These are phyloP conservation scores for Trichosporon sp. DNA, from an alignment of 1,284 basidiomycete genomes.

Conservation along the genomic window DNA sequence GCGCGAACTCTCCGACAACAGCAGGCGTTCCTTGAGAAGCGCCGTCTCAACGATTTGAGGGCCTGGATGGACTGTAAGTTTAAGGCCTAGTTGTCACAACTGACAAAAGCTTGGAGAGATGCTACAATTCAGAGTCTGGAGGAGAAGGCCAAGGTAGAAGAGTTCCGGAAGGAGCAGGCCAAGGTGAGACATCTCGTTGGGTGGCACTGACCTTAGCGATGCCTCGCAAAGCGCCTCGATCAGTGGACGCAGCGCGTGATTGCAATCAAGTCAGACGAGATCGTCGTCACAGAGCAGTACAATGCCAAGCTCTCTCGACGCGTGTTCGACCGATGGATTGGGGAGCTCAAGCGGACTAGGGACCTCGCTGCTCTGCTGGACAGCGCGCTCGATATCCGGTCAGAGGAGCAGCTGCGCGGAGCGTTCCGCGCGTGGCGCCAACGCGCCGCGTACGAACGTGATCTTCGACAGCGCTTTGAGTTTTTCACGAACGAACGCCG, in stretches of 20 bases:
- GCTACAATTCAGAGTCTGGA: constrained; percentile 28
- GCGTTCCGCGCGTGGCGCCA: constrained; percentile 38
- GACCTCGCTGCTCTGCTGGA: constrained; percentile 35
- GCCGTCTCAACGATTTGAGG: constrained; percentile 18
- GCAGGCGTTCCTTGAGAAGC: constrained; percentile 31
- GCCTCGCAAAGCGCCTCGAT: constrained; percentile 30
- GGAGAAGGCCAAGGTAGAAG: constrained; percentile 25
- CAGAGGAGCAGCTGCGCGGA: constrained; percentile 38
- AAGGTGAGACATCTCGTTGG: constrained; percentile 26
- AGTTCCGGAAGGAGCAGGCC: constrained; percentile 31
- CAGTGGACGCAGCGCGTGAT: constrained; percentile 48
- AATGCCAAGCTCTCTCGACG: constrained; percentile 28
- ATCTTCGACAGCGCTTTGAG: constrained; percentile 33
- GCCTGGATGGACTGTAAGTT: constrained; percentile 1
- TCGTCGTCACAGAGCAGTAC: constrained; percentile 40
- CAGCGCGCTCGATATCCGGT: constrained; percentile 38
- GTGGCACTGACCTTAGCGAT: constrained; percentile 23
- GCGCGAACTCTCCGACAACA: constrained; percentile 31
- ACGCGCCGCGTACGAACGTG: constrained; percentile 17
- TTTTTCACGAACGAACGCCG: constrained; percentile 31
- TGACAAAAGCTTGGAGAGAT: constrained; percentile 28
- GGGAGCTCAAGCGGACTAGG: constrained; percentile 22
- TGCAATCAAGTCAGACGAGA: constrained; percentile 48
- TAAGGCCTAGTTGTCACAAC: not conserved
- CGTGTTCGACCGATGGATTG: constrained; percentile 36